phyloP scores from a whole-genome alignment of 257 asterid species.

The Eucommia ulmoides region DNA sequence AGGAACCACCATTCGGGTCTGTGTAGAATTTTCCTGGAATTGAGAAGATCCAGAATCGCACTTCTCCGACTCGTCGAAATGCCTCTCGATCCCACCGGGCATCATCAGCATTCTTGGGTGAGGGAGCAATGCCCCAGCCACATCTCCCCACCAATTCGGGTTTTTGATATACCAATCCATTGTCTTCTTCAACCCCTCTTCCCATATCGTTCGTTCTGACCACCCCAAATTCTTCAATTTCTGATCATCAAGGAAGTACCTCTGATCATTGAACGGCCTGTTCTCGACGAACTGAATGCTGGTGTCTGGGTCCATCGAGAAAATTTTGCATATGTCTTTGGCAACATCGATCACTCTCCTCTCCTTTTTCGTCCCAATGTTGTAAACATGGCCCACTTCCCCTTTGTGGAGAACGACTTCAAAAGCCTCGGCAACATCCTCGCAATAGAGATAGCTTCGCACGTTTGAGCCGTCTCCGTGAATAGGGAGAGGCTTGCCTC shows the following conservation, averaged over 20 bases:
- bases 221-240: conserved; percentile 80
- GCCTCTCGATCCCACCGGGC: conserved; percentile 81
- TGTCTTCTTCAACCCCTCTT: conserved; percentile 83
- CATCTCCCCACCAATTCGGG: conserved; percentile 99
- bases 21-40: conserved; percentile 27
- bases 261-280: conserved; percentile 94
- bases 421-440: conserved; percentile 97
- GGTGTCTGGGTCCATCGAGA: conserved; percentile 61
- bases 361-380: conserved; percentile 88
- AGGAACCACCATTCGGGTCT: conserved; percentile 41
- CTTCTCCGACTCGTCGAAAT: conserved; percentile 58
- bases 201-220: conserved; percentile 81
- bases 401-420: conserved; percentile 88
- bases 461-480: conserved; percentile 97
- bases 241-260: conserved; percentile 92
- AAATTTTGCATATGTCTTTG: conserved; percentile 65
- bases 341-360: conserved; percentile 94
- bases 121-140: conserved; percentile 92
- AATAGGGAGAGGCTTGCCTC: conserved; percentile 78
- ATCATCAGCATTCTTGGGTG: conserved; percentile 95
- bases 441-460: conserved; percentile 86
- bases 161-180: conserved; percentile 75
- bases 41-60: conserved; percentile 43
- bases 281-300: conserved; percentile 78
- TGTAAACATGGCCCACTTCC: conserved; percentile 92